Conservation (phyloP, 2,329 filamentous ascomycete genomes). For the Fusarium liriodendri region DNA sequence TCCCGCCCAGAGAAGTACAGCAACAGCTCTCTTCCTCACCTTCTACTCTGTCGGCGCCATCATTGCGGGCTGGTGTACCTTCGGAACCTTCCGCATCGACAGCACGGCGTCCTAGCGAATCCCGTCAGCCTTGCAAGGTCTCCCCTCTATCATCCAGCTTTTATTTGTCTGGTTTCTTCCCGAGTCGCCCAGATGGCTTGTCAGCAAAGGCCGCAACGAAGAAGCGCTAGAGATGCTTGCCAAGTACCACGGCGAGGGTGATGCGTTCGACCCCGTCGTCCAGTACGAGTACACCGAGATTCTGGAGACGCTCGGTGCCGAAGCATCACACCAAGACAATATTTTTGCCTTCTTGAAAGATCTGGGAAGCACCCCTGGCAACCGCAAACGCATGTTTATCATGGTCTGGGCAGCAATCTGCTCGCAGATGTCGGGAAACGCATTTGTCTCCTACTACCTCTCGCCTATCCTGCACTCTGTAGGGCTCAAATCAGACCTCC, state of each 20-base stretch:
- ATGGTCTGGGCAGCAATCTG: neutral
- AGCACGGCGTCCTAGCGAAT: neutral
- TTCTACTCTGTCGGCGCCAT: neutral
- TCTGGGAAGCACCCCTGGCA: neutral
- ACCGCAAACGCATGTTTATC: neutral
- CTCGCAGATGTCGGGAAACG: neutral
- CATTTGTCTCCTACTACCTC: neutral
- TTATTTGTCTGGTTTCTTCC: neutral
- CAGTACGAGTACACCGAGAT: neutral
- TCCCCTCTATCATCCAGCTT: neutral
- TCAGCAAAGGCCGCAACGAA: neutral
- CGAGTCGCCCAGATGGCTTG: neutral
- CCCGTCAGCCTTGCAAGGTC: neutral
- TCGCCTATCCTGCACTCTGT: too few relatives aligned
- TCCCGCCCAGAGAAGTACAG: neutral
- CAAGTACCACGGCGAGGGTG: neutral
- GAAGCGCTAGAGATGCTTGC: neutral
- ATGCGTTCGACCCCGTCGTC: neutral
- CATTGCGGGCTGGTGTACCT: neutral
- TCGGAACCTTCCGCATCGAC: neutral
- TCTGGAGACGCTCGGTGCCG: neutral
- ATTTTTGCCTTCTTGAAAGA: neutral
- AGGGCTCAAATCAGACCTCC: too few relatives aligned
- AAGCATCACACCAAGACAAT: neutral
- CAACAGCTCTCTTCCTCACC: neutral